A percentile compares a stretch with the other conserved stretches of the same genome.
phyloP scores from a whole-genome alignment of 345 rosid genomes.

The Salix suchowensis region DNA sequence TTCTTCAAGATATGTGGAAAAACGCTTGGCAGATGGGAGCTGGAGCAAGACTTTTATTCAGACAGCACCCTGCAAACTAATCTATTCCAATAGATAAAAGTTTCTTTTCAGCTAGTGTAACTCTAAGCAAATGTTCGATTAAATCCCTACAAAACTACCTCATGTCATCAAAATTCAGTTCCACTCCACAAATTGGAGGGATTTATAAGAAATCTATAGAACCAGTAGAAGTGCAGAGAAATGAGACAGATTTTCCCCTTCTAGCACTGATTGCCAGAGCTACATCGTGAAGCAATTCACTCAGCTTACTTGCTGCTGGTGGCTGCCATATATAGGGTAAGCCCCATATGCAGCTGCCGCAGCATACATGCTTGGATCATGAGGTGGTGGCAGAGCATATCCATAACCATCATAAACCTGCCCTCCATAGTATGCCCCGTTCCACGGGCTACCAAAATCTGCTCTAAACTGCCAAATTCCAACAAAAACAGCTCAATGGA shows the following conservation, averaged over 20 bases:
- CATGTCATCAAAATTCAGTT: constrained; percentile 59
- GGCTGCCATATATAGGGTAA: constrained; percentile 71
- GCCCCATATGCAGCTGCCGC: constrained; percentile 63
- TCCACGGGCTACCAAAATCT: constrained; percentile 79
- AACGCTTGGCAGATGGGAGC: background rate
- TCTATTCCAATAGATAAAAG: constrained; percentile 14
- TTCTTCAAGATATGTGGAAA: background rate
- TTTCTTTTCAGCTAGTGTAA: background rate
- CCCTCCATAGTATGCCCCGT: constrained; percentile 71
- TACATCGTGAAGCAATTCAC: constrained; percentile 3
- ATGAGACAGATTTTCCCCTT: constrained; percentile 26
- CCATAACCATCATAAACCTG: constrained; percentile 81
- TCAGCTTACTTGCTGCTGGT: constrained; percentile 96
- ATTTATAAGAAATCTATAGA: constrained; percentile 39
- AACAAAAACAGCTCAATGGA: background rate
- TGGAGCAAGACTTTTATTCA: background rate
- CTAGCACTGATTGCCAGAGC: constrained; percentile 27
- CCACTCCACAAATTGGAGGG: constrained; percentile 48
- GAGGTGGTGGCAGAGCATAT: constrained; percentile 64
- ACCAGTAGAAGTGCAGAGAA: constrained; percentile 20
- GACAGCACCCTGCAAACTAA: constrained; percentile 5
- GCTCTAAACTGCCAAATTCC: constrained; percentile 49
- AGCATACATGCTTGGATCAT: constrained; percentile 71
- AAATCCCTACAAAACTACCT: constrained; percentile 36
- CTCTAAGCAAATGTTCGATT: constrained; percentile 27